Conservation (phyloP, 176 grass and related monocot genomes). For the Paspalum notatum region DNA sequence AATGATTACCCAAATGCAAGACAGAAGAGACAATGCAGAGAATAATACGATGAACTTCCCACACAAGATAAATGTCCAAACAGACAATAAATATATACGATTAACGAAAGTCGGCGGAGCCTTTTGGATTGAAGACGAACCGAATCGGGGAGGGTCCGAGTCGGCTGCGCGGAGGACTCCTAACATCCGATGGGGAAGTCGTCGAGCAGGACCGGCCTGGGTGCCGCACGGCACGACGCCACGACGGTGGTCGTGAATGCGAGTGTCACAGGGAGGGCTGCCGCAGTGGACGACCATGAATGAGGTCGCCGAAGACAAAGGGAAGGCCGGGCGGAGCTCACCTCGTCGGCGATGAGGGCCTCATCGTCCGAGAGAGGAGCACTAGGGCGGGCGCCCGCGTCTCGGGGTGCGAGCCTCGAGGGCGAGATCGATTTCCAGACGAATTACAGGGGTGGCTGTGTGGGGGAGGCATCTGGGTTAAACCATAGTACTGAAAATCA, state of each 20-base stretch:
- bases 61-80: slow-evolving; percentile 19
- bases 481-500: too few relatives aligned
- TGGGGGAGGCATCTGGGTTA: not conserved
- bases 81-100: not conserved
- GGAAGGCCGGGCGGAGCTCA: not conserved
- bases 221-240: not conserved
- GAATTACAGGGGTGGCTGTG: not conserved
- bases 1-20: not conserved
- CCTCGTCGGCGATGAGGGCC: slow-evolving; percentile 2
- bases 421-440: not conserved
- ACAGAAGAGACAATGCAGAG: not conserved
- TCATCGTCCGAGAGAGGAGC: slow-evolving; percentile 5
- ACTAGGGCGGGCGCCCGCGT: not conserved
- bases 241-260: not conserved
- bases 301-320: not conserved
- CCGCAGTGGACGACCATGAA: not conserved
- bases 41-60: not conserved
- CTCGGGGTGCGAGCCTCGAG: not conserved
- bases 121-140: slow-evolving; percentile 4
- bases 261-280: not conserved
- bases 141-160: not conserved
- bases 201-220: not conserved
- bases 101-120: not conserved
- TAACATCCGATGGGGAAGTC: not conserved
- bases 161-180: not conserved